A percentile compares a stretch with the other conserved stretches of the same genome.
Conservation (phyloP, 768 basidiomycete species). For the Albatrellus ellisii region DNA sequence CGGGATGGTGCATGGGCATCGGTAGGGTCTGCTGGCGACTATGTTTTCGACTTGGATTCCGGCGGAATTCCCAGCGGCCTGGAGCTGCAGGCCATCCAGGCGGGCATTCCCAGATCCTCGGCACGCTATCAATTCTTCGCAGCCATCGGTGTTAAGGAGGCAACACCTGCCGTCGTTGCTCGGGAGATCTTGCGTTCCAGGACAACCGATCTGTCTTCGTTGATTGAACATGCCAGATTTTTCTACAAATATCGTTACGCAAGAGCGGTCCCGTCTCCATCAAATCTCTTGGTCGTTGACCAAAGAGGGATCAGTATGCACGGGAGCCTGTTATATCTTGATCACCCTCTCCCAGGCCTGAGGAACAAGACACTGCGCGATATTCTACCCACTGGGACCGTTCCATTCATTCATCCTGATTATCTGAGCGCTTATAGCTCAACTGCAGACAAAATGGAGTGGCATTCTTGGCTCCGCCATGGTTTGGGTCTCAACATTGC, state of each 20-base stretch:
- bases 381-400: constrained; percentile 3
- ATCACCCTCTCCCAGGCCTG: no score
- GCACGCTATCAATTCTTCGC: constrained; percentile 6
- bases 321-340: constrained; percentile 3
- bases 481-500: constrained; percentile 6
- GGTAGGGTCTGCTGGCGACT: background rate
- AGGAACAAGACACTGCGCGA: no score
- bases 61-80: constrained; percentile 7
- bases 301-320: background rate
- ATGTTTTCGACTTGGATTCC: constrained; percentile 2
- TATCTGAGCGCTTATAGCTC: constrained; percentile 7
- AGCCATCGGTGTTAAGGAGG: constrained; percentile 5
- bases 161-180: constrained; percentile 6
- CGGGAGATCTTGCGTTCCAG: constrained; percentile 1
- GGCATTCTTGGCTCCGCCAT: constrained; percentile 11
- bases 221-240: constrained; percentile 7
- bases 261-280: background rate
- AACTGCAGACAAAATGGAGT: constrained; percentile 4
- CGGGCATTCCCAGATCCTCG: background rate
- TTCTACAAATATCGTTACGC: constrained; percentile 9
- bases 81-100: constrained; percentile 7
- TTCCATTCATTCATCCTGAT: constrained; percentile 6
- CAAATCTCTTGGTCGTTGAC: constrained; percentile 6
- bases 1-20: constrained; percentile 4
- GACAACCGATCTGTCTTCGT: background rate